These are phyloP conservation scores for Agrocybe praecox DNA, from an alignment of 768 basidiomycete genomes.

Conservation along the genomic window DNA sequence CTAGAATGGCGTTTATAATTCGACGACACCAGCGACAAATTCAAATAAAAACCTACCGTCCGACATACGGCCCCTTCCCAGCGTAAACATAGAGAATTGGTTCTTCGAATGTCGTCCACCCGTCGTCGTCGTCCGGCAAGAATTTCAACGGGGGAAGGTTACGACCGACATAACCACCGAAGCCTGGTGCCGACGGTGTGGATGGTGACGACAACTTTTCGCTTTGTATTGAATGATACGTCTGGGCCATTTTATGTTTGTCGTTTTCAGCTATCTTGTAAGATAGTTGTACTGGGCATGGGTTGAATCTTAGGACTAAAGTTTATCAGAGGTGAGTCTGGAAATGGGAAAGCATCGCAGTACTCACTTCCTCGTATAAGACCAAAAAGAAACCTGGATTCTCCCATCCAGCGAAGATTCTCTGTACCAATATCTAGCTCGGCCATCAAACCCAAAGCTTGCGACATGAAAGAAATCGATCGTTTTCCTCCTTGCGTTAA, in stretches of 20 bases:
- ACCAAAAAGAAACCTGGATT: slow-evolving; percentile 74
- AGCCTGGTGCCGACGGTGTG: slow-evolving; percentile 1
- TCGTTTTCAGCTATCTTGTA: slow-evolving; percentile 72
- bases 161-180: slow-evolving; percentile 15
- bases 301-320: slow-evolving; percentile 59
- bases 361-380: slow-evolving; percentile 67
- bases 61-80: slow-evolving; percentile 80
- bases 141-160: slow-evolving; percentile 50
- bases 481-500: slow-evolving; percentile 67
- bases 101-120: slow-evolving; percentile 74
- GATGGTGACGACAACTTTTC: slow-evolving; percentile 6
- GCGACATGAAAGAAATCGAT: slow-evolving; percentile 80
- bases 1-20: slow-evolving; percentile 33
- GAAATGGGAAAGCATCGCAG: not conserved
- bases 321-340: not conserved
- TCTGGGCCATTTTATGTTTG: slow-evolving; percentile 69
- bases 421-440: slow-evolving; percentile 87
- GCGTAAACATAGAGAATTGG: slow-evolving; percentile 73
- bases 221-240: slow-evolving; percentile 41
- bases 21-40: not conserved
- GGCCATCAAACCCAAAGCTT: slow-evolving; percentile 83
- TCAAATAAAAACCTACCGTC: slow-evolving; percentile 42
- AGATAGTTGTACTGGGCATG: slow-evolving; percentile 71
- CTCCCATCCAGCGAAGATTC: slow-evolving; percentile 85
- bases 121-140: slow-evolving; percentile 45